Base-by-base conservation (phyloP, 139 green algal genomes). In the Edaphochlamys debaryana region DNA sequence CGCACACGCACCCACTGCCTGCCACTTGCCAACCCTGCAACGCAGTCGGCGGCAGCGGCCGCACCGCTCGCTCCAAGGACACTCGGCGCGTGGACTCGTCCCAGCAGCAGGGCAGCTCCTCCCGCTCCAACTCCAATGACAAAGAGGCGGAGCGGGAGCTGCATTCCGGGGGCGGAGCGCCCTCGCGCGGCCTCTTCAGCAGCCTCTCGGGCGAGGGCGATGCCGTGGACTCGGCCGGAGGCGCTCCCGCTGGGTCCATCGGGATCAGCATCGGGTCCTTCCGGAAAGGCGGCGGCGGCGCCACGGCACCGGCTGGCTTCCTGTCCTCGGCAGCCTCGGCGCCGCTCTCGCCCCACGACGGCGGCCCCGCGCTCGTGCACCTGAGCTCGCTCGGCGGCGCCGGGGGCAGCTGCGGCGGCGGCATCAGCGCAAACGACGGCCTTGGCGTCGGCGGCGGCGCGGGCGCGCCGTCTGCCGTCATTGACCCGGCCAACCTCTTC, bases 61-160 rank as follows among this genome's bases (percentile, higher is more conserved):
- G 64, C 0, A 23, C 34, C 64, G 34, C 13, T 1, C 8, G 64
- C 34, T 29, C 4, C 1, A 29, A 42, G 34, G 34, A 71, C 40
- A 71, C 41, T 17, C 75, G 60, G 4, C 40, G 20, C 4, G 8
- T n/a, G 0, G 75, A 81, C 2, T 29, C 54, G 11, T 40, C 60
- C 36, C 25, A 13, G 2, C 75, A 48, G 60, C 40, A 17, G 25
- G 36, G 54, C 19, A 42, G 19, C 30, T 69, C 40, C 30, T 81
- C 75, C 9, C 75, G 30, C 0, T 81, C 75, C n/a, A 81, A 71
- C 38, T 81, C 75, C 0, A 60, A 25, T 7, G 56, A 56, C 23
- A 81, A 81, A n/a, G 62, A 71, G 37, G 6, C 45, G 45, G 11
- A 54, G 45, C 45, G 45, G 11, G 45, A 54, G 11, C 9, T 54